Base-by-base conservation (phyloP, 176 grass and related monocot species). In the Stipa capillata region DNA sequence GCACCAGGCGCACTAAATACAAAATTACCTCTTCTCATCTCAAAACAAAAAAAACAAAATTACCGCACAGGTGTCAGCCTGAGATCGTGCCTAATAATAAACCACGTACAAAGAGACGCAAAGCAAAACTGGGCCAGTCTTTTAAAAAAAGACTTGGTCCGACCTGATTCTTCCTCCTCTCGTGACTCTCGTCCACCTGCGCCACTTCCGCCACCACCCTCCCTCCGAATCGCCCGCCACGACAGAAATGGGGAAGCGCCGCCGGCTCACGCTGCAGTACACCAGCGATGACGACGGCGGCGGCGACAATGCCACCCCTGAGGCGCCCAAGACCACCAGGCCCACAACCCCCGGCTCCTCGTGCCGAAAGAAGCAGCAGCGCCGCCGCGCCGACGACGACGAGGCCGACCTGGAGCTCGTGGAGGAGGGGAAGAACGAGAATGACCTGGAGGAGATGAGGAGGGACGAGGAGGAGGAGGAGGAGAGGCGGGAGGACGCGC, bases 171-270 rank as follows among this genome's bases (percentile, higher is more conserved):
- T 34, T 65, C 24, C 54, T 27, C 1, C n/a, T n/a, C n/a, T n/a
- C n/a, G n/a, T n/a, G n/a, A n/a, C n/a, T n/a, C 1, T 27, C 8
- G 18, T 1, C 53, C 53, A 27, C 23, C 23, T 55, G 52, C 52
- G 52, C 53, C n/a, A 56, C 4, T 59, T 67, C 37, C 4, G 37
- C 64, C 64, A 42, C 37, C 41, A 20, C 28, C 28, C 58, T 4
- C 66, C 79, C 7, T 5, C 28, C 31, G 14, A 77, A 59, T 65
- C 73, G 24, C 55, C 68, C 71, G 65, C 55, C 56, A 76, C 69
- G 51, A 24, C 27, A 52, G 82, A 67, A 49, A 97, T 97, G 95
- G 82, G 89, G 42, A 90, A 83, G 69, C 82, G 87, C 48, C 84
- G 91, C 8, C 89, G 92, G 28, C 65, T 86, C 20, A 39, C 80